Conservation (phyloP, 2,329 filamentous ascomycete species). For the Colletotrichum sp. region DNA sequence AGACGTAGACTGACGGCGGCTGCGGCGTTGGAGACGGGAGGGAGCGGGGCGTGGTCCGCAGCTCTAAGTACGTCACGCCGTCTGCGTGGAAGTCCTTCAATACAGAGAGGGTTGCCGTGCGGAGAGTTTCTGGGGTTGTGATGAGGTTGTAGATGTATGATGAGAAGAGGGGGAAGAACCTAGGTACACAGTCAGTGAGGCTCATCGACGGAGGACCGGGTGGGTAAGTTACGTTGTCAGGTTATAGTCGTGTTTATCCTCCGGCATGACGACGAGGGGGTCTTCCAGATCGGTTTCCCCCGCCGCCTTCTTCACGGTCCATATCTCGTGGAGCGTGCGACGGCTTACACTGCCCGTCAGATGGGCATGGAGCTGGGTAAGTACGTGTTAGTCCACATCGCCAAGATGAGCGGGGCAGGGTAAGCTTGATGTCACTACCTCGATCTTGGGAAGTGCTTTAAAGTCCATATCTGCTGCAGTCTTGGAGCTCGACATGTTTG, state of each 20-base stretch:
- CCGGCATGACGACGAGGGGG: slow-evolving; percentile 71
- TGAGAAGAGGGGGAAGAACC: slow-evolving; percentile 81
- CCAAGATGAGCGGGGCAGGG: neutral
- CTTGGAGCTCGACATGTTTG: neutral
- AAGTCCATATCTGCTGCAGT: slow-evolving; percentile 43
- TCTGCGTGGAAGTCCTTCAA: slow-evolving; percentile 71
- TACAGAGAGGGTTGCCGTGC: slow-evolving; percentile 68
- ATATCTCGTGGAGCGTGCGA: slow-evolving; percentile 75
- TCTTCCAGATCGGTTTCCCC: slow-evolving; percentile 65
- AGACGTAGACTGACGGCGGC: slow-evolving; percentile 65
- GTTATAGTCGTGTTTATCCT: slow-evolving; percentile 74
- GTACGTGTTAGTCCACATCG: neutral
- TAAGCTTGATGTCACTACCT: slow-evolving; percentile 42
- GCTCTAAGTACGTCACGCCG: slow-evolving; percentile 78
- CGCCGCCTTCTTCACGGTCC: slow-evolving; percentile 63
- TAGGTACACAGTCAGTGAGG: slow-evolving; percentile 29
- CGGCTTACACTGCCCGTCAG: slow-evolving; percentile 80
- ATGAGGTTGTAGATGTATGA: slow-evolving; percentile 81
- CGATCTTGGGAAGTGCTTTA: slow-evolving; percentile 58
- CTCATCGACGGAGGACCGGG: neutral
- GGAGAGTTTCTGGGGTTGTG: slow-evolving; percentile 64
- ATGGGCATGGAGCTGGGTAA: slow-evolving; percentile 75
- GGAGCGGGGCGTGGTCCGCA: slow-evolving; percentile 76
- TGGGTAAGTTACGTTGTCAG: slow-evolving; percentile 60
- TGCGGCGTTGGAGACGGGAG: neutral